Conservation (phyloP, 176 grass and related monocot genomes). For the Zea luxurians region DNA sequence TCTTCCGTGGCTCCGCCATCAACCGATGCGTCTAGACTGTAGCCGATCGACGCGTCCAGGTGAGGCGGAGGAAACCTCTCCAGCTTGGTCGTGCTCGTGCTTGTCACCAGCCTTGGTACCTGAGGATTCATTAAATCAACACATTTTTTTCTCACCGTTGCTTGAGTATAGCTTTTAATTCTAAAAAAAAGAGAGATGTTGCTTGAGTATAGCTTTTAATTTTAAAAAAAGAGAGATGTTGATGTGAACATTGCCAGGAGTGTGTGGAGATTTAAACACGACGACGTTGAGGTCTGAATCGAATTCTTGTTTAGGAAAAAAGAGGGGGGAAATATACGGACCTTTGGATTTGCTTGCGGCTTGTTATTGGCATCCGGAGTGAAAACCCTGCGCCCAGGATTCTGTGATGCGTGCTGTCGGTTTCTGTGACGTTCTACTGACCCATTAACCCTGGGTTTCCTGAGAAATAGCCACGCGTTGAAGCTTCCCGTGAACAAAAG, state of each 20-base stretch:
- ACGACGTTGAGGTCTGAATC: not conserved
- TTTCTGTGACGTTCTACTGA: conserved; percentile 51
- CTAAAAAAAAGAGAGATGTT: not conserved
- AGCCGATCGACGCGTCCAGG: too few species aligned
- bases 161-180: not conserved
- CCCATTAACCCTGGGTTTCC: conserved; percentile 56
- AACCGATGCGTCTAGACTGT: too few species aligned
- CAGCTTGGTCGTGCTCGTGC: too few species aligned
- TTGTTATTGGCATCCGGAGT: conserved; percentile 61
- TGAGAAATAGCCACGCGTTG: conserved; percentile 44
- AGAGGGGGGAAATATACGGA: conserved; percentile 32
- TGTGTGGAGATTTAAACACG: not conserved
- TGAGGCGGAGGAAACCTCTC: too few species aligned
- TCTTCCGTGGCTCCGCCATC: too few species aligned
- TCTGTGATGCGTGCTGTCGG: conserved; percentile 43
- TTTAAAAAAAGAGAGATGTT: not conserved
- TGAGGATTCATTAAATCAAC: too few species aligned
- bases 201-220: not conserved
- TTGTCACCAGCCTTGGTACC: too few species aligned
- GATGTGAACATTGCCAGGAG: not conserved
- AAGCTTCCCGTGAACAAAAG: not conserved
- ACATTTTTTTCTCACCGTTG: too few species aligned
- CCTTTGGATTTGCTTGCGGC: conserved; percentile 40
- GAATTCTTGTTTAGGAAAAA: conserved; percentile 8
- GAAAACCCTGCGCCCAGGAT: conserved; percentile 60